These are phyloP conservation scores for Litchi chinensis DNA, from an alignment of 345 rosid species.

Conservation along the genomic window DNA sequence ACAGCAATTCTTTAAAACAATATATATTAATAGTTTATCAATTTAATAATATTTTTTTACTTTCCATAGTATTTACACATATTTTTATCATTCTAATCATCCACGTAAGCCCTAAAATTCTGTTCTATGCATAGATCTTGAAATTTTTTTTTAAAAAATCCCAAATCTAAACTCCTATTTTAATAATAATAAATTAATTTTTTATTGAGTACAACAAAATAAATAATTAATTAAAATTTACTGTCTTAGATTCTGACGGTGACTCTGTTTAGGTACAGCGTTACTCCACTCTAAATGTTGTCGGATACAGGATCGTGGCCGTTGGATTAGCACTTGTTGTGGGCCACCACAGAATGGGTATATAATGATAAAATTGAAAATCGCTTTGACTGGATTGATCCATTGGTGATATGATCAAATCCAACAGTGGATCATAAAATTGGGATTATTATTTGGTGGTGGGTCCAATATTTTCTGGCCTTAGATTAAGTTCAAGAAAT, in stretches of 20 bases:
- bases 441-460: not conserved
- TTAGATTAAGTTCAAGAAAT: not conserved
- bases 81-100: not conserved
- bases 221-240: not conserved
- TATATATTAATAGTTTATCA: no score
- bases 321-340: not conserved
- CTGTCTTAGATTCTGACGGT: not conserved
- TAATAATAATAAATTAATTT: not conserved
- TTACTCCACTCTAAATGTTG: not conserved
- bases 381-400: not conserved
- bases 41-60: not conserved
- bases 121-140: not conserved
- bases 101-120: slow-evolving; percentile 22
- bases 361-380: not conserved
- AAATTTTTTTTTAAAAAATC: no score
- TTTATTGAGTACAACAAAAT: not conserved
- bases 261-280: not conserved
- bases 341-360: not conserved
- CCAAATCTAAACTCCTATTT: not conserved
- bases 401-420: not conserved
- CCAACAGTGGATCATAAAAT: not conserved
- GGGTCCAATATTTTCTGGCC: not conserved
- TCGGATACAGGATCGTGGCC: not conserved
- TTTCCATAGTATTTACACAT: not conserved
- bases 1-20: not conserved